Percentiles rank a stretch among this genome's conserved stretches.
These are phyloP conservation scores for Euptelea pleiosperma DNA, from an alignment of 164 flowering plant genomes.

Conservation along the genomic window DNA sequence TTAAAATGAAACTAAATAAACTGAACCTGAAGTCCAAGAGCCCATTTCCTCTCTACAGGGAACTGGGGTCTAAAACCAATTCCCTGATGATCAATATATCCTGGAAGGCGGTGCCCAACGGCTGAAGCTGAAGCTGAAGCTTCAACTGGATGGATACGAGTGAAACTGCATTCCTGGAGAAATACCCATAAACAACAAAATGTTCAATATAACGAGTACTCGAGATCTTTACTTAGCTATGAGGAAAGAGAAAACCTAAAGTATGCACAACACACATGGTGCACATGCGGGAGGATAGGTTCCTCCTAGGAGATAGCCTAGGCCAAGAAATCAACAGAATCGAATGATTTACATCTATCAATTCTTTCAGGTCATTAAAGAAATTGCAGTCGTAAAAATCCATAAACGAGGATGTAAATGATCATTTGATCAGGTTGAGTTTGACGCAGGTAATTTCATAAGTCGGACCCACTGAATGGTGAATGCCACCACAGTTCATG, in stretches of 20 bases:
- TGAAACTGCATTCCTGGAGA: conserved; percentile 45
- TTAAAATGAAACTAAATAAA: conserved; percentile 3
- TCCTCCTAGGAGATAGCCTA: not conserved
- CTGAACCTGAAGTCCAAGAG: conserved; percentile 94
- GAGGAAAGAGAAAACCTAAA: not conserved
- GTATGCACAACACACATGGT: not conserved
- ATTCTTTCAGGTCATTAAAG: too few relatives aligned
- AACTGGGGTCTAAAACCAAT: conserved; percentile 52
- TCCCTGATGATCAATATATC: conserved; percentile 67
- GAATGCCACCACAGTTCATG: not conserved
- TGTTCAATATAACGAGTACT: not conserved
- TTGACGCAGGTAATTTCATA: not conserved
- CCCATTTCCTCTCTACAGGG: conserved; percentile 88
- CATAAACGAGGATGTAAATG: not conserved
- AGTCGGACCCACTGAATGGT: not conserved
- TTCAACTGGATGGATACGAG: conserved; percentile 50
- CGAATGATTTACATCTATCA: too few relatives aligned
- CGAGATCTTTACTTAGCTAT: not conserved
- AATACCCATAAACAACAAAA: conserved; percentile 6
- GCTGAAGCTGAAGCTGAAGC: conserved; percentile 34
- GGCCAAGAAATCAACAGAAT: not conserved
- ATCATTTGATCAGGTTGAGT: not conserved
- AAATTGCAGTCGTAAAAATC: not conserved
- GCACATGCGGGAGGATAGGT: not conserved
- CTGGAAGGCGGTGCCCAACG: conserved; percentile 47